Evolutionary conservation across 306 rosid genomes (phyloP).

Genomic region (Quercus aquifolioides): DNA sequence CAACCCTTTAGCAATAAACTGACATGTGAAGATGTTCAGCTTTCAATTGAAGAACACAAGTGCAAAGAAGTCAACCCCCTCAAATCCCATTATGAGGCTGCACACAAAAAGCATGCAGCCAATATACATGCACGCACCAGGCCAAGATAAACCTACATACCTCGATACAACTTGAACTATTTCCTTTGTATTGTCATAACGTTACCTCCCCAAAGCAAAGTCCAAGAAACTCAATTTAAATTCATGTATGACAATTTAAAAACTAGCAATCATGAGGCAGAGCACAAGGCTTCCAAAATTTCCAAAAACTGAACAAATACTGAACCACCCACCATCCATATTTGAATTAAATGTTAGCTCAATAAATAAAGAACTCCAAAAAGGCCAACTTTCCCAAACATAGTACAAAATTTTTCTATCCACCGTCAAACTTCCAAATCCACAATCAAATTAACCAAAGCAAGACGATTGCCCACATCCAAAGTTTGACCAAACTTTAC

Average conservation of each 20-base stretch:
- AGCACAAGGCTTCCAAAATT: neutral
- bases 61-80: no score
- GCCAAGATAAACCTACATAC: neutral
- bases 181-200: neutral
- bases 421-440: neutral
- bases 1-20: no score
- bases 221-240: neutral
- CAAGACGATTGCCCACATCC: neutral
- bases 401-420: neutral
- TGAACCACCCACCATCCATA: conserved; percentile 4
- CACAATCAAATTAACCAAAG: neutral
- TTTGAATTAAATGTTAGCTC: conserved; percentile 10
- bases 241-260: neutral
- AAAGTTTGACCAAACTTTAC: conserved; percentile 5
- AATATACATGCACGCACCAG: neutral
- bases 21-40: no score
- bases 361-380: neutral
- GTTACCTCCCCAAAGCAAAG: neutral
- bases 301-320: neutral
- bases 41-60: no score
- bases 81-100: neutral
- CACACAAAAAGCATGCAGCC: conserved; percentile 1
- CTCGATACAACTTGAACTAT: conserved; percentile 1
- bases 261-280: neutral
- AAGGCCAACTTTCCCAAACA: neutral